These are phyloP conservation scores for Cardamine occulta DNA, from an alignment of 345 rosid species.

Conservation along the genomic window DNA sequence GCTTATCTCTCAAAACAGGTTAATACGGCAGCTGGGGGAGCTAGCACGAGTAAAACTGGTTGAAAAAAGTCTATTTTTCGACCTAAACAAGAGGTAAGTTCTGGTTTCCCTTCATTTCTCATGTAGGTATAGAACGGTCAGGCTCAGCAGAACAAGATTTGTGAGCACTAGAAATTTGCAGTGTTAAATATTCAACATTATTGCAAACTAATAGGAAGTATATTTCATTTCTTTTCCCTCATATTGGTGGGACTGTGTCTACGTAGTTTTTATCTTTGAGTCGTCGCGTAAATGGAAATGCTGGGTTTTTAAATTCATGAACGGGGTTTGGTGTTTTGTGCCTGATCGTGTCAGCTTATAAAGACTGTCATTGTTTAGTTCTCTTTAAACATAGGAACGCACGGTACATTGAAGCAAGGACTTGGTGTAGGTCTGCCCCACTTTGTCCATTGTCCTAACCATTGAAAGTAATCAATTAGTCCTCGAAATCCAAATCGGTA, in stretches of 20 bases:
- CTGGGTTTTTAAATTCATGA: background rate
- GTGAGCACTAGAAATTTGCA: background rate
- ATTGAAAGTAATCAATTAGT: background rate
- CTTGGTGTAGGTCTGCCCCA: too few species aligned
- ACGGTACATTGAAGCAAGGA: background rate
- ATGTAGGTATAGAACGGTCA: background rate
- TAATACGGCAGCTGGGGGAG: slow-evolving; percentile 60
- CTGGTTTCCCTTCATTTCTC: background rate
- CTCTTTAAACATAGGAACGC: background rate
- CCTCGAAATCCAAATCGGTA: background rate
- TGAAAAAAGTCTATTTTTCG: background rate
- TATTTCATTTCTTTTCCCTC: background rate
- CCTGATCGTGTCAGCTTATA: too few species aligned
- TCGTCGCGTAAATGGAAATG: background rate
- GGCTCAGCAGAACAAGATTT: background rate
- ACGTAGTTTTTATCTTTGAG: background rate
- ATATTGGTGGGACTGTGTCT: background rate
- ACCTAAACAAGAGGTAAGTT: slow-evolving; percentile 5
- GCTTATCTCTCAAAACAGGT: slow-evolving; percentile 71
- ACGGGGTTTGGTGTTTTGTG: background rate
- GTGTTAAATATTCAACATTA: background rate
- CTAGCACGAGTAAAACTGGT: slow-evolving; percentile 29
- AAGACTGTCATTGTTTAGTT: background rate
- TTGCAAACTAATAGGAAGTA: background rate
- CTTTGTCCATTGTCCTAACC: background rate